Evolutionary conservation across 2,329 filamentous ascomycete species (phyloP), one percentile per base, ranked within the genome.

Genomic region (Sporothrix pallida): DNA sequence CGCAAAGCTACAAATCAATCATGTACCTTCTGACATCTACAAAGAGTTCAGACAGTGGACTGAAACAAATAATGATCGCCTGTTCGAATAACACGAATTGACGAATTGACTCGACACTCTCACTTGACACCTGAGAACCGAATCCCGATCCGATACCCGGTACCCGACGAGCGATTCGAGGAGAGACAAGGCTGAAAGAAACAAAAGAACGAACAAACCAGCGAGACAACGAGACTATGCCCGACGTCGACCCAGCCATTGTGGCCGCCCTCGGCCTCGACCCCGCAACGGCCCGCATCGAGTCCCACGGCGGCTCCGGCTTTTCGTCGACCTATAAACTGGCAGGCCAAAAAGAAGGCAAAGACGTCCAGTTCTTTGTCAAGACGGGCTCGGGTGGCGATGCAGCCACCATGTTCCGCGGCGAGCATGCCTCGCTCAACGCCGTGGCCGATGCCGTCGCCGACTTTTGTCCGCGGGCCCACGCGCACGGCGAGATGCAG

Each of bases 361-460:
- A 37, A 17, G n/a, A 15, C 65, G 74, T 15, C 72, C 76, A 74
- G 23, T 94, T 87, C 78, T 95, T 95, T 80, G 87, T 95, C 81
- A 95, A 95, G 82, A 93, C 87, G 0, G 91, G 90, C 0, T 82
- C 81, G 4, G 91, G 90, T 0, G 79, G 83, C 2, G 86, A 87
- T 20, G 87, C 91, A 0, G 86, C 88, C 65, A 76, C 86, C 50
- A 95, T 95, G 92, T 94, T 95, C 79, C 83, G 84, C 81, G 92
- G 95, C 75, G 95, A 98, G 82, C 91, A 94, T 79, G 88, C 89
- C 69, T 97, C 93, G 2, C 88, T 98, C 72, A 95, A 94, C 79
- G 93, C 94, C 72, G 93, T 98, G 77, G 88, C 94, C 80, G 79
- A 84, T 63, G 85, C 86, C 15, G 91, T 96, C 0, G 92, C 94